A percentile compares a stretch with the other conserved stretches of the same genome.
Evolutionary conservation across 2,329 filamentous ascomycete genomes (phyloP).

Genomic region (Raffaelea ambrosiae): DNA sequence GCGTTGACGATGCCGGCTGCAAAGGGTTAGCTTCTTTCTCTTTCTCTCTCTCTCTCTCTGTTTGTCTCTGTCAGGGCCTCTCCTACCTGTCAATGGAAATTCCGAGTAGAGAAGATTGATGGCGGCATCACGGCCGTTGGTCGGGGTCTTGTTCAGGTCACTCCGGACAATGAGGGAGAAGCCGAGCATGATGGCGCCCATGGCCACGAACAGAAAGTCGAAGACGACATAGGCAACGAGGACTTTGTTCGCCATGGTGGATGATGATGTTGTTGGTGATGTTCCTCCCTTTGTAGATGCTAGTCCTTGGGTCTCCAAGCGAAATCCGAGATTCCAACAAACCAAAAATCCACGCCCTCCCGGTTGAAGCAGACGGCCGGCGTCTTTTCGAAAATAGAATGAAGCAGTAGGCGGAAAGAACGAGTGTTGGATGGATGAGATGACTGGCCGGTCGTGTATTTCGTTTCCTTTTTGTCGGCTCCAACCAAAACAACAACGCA

Average conservation of each 20-base stretch:
- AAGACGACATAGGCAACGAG: slow-evolving; percentile 38
- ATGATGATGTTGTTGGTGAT: neutral
- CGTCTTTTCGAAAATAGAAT: neutral
- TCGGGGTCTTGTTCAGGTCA: slow-evolving; percentile 31
- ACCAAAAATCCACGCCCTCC: neutral
- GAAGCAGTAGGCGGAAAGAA: neutral
- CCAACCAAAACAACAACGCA: neutral
- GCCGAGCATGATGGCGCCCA: slow-evolving; percentile 45
- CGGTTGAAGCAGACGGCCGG: neutral
- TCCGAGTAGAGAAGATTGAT: slow-evolving; percentile 42
- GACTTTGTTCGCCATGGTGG: slow-evolving; percentile 45
- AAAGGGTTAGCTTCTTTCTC: neutral
- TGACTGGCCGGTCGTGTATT: neutral
- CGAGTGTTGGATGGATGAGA: neutral
- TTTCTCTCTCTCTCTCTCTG: no score
- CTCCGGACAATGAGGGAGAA: slow-evolving; percentile 46
- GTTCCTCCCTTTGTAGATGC: no score
- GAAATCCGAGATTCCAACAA: neutral
- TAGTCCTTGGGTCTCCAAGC: no score
- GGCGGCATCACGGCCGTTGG: slow-evolving; percentile 38
- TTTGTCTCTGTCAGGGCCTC: no score
- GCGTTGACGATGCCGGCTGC: slow-evolving; percentile 64
- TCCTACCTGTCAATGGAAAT: slow-evolving; percentile 43
- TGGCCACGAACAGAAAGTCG: slow-evolving; percentile 43
- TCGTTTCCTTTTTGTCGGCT: neutral